Evolutionary conservation across 192 early-diverging fungal genomes (phyloP).

Genomic region (Mortierella claussenii): DNA sequence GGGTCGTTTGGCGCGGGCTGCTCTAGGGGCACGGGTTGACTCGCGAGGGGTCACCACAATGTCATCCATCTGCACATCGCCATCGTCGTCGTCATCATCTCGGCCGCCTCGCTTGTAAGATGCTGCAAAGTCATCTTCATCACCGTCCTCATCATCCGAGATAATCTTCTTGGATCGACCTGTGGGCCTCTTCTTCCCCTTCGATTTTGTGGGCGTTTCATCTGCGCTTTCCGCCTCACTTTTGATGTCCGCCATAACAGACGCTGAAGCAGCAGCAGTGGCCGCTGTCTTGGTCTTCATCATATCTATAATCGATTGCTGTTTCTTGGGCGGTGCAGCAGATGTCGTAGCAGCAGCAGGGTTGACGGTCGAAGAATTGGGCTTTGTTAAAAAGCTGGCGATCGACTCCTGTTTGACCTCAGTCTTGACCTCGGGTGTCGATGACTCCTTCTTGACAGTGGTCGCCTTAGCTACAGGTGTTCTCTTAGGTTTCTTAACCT

Average conservation of each 20-base stretch:
- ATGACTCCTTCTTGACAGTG: slow-evolving; percentile 40
- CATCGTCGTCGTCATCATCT: slow-evolving; percentile 25
- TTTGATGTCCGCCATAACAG: slow-evolving; percentile 5
- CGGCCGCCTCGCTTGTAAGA: background rate
- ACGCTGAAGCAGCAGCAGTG: background rate
- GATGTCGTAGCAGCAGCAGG: background rate
- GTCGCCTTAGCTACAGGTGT: slow-evolving; percentile 35
- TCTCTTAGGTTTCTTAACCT: slow-evolving; percentile 36
- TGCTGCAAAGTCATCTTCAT: slow-evolving; percentile 12
- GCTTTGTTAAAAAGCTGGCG: slow-evolving; percentile 7
- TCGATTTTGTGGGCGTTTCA: slow-evolving; percentile 1
- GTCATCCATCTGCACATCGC: slow-evolving; percentile 32
- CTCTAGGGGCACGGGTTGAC: slow-evolving; percentile 35
- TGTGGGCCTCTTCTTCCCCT: background rate
- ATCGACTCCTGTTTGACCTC: slow-evolving; percentile 52
- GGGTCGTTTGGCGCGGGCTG: slow-evolving; percentile 35
- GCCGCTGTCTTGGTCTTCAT: slow-evolving; percentile 23
- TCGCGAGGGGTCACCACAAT: slow-evolving; percentile 27
- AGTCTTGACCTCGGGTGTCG: slow-evolving; percentile 49
- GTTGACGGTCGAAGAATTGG: background rate
- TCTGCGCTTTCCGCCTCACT: slow-evolving; percentile 11
- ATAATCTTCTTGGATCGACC: slow-evolving; percentile 25
- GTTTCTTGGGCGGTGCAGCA: slow-evolving; percentile 22
- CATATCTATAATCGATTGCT: slow-evolving; percentile 48
- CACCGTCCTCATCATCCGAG: slow-evolving; percentile 15